Conservation (phyloP, 2,329 filamentous ascomycete species). For the Fusarium torreyae region DNA sequence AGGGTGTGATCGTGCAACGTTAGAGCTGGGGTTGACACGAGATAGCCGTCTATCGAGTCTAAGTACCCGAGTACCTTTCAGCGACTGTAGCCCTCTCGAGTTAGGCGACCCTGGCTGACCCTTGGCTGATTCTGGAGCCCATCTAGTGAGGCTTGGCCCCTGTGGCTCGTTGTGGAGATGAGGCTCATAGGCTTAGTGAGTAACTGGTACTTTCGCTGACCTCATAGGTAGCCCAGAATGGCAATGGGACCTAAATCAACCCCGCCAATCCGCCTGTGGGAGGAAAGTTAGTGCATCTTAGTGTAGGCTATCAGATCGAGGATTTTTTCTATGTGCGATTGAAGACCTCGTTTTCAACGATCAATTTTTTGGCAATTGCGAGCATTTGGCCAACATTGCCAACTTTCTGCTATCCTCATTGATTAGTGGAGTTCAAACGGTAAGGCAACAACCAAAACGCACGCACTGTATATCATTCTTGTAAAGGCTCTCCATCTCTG, state of each 20-base stretch:
- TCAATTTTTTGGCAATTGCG: conserved; percentile 12
- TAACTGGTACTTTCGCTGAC: conserved; percentile 20
- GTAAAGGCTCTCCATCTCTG: background rate
- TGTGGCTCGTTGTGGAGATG: conserved; percentile 9
- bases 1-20: conserved; percentile 38
- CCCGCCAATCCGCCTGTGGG: conserved; percentile 16
- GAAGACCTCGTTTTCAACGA: conserved; percentile 17
- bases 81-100: conserved; percentile 5
- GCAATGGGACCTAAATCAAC: conserved; percentile 1
- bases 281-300: conserved; percentile 19
- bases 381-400: conserved; percentile 9
- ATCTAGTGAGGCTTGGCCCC: conserved; percentile 10
- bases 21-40: conserved; percentile 29
- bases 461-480: background rate
- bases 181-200: conserved; percentile 7
- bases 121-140: background rate
- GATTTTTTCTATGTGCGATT: conserved; percentile 26
- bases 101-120: background rate
- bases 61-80: conserved; percentile 34
- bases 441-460: background rate
- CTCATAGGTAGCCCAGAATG: conserved; percentile 17
- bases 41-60: conserved; percentile 13
- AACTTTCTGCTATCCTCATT: background rate
- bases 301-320: conserved; percentile 29
- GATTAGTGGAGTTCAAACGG: background rate